These are phyloP conservation scores for Stephania cephalantha DNA, from an alignment of 164 flowering plant genomes.

Conservation along the genomic window DNA sequence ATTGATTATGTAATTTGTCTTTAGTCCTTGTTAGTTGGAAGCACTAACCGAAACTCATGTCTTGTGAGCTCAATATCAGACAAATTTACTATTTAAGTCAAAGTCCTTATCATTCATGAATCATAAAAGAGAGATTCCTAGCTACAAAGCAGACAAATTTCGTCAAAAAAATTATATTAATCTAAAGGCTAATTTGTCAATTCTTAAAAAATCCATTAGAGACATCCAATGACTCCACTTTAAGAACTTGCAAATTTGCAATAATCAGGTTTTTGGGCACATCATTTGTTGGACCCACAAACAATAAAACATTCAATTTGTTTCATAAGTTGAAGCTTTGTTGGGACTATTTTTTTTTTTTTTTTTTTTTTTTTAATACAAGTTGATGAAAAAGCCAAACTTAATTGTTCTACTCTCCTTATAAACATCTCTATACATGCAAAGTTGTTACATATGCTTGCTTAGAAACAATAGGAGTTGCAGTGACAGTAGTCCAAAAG, in stretches of 20 bases:
- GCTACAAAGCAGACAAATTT: not conserved
- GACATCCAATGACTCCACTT: not conserved
- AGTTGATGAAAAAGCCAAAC: not conserved
- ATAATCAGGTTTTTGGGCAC: not conserved
- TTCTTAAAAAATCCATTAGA: not conserved
- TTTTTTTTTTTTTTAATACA: not conserved
- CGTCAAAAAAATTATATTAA: not conserved
- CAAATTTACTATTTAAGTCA: not conserved
- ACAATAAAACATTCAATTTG: too few relatives aligned
- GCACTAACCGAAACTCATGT: not conserved
- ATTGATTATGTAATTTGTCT: too few relatives aligned
- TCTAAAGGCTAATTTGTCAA: too few relatives aligned
- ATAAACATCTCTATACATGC: not conserved
- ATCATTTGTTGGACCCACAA: not conserved
- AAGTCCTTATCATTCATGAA: not conserved
- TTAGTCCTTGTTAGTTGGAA: not conserved
- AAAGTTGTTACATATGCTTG: not conserved
- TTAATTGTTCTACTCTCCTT: not conserved
- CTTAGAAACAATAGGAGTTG: not conserved
- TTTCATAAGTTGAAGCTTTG: not conserved
- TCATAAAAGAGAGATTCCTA: slow-evolving; percentile 5
- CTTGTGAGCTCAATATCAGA: not conserved
- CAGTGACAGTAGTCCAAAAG: not conserved
- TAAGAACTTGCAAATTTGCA: not conserved
- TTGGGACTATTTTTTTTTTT: not conserved